These are phyloP conservation scores for Comarum palustre DNA, from an alignment of 306 rosid genomes.

Conservation along the genomic window DNA sequence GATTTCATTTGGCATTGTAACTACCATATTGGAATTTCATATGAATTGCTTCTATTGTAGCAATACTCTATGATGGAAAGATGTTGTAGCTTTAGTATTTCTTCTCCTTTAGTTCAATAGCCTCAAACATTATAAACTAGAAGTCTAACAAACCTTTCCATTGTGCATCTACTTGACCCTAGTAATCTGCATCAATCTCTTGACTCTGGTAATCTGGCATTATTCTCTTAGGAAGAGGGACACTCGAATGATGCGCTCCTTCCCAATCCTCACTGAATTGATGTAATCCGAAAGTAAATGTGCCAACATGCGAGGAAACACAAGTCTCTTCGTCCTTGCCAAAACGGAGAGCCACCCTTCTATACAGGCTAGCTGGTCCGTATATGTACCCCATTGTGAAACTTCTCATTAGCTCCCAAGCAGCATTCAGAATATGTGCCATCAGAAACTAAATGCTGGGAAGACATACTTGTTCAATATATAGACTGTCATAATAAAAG, in stretches of 20 bases:
- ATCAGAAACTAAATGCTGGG: slow-evolving; percentile 14
- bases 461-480: slow-evolving; percentile 41
- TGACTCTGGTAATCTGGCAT: background rate
- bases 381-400: slow-evolving; percentile 45
- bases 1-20: background rate
- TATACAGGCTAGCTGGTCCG: slow-evolving; percentile 55
- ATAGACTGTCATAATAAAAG: slow-evolving; percentile 65
- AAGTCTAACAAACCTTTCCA: background rate
- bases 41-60: background rate
- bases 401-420: slow-evolving; percentile 70
- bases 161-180: background rate
- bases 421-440: slow-evolving; percentile 49
- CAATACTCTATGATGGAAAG: slow-evolving; percentile 53
- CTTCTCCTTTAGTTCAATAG: background rate
- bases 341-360: slow-evolving; percentile 60
- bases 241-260: slow-evolving; percentile 23
- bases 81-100: background rate
- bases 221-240: background rate
- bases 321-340: slow-evolving; percentile 48
- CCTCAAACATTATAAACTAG: background rate
- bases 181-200: background rate
- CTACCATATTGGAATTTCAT: background rate
- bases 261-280: slow-evolving; percentile 57
- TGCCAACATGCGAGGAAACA: slow-evolving; percentile 57
- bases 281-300: slow-evolving; percentile 57